phyloP scores from a whole-genome alignment of 352 stramenopile genomes.

The Pythium folliculosum region DNA sequence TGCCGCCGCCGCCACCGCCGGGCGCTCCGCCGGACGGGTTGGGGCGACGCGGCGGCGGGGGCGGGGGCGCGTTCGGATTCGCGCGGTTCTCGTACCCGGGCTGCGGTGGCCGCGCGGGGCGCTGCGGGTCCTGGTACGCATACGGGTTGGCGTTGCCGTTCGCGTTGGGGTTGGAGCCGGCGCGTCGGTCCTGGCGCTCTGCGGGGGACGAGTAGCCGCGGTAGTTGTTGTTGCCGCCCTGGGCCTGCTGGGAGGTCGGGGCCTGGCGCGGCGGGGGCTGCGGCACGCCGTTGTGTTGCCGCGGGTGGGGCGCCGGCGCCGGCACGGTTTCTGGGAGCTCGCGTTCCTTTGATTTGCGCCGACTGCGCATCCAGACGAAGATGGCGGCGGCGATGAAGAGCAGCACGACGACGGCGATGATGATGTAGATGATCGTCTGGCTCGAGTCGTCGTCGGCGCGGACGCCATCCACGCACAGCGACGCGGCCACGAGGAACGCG shows the following conservation, averaged over 20 bases:
- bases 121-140: conserved; percentile 15
- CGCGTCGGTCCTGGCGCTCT: conserved; percentile 6
- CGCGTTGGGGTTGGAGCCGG: neutral
- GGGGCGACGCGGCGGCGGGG: conserved; percentile 27
- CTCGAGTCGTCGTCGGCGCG: conserved; percentile 23
- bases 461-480: conserved; percentile 14
- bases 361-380: conserved; percentile 58
- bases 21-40: neutral
- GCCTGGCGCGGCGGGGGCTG: neutral
- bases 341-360: conserved; percentile 2
- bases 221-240: conserved; percentile 8
- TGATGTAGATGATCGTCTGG: conserved; percentile 58
- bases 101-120: conserved; percentile 5
- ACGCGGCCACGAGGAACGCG: conserved; percentile 17
- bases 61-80: conserved; percentile 15
- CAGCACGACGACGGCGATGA: conserved; percentile 54
- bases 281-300: neutral
- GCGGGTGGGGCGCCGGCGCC: neutral
- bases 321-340: conserved; percentile 5
- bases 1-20: neutral
- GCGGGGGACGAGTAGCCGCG: conserved; percentile 10
- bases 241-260: neutral
- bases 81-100: neutral
- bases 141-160: conserved; percentile 7
- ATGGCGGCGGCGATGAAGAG: conserved; percentile 50